Conservation (phyloP, 768 basidiomycete species). For the Termitomyces sp. region DNA sequence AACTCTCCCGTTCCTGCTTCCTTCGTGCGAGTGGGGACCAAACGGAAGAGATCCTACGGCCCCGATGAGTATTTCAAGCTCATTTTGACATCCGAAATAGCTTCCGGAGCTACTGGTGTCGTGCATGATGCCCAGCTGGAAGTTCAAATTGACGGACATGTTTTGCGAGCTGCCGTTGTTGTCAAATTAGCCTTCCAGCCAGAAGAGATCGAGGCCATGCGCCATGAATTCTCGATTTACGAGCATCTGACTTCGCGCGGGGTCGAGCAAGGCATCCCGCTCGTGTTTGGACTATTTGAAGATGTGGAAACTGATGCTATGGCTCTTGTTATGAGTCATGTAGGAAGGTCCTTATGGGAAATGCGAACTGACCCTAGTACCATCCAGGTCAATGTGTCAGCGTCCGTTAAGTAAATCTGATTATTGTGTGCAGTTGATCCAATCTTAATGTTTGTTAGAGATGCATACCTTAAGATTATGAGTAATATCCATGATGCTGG, state of each 20-base stretch:
- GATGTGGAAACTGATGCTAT: conserved; percentile 13
- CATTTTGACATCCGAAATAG: conserved; percentile 13
- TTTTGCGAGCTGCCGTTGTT: conserved; percentile 3
- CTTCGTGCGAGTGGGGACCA: conserved; percentile 8
- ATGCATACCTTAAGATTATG: conserved; percentile 5
- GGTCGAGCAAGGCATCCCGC: conserved; percentile 13
- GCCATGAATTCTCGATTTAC: conserved; percentile 16
- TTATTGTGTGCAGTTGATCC: background rate
- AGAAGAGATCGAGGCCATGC: conserved; percentile 11
- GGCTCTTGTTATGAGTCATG: conserved; percentile 17
- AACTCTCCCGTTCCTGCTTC: conserved; percentile 13
- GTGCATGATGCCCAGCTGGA: conserved; percentile 10
- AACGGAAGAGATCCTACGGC: conserved; percentile 3
- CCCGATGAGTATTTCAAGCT: conserved; percentile 9
- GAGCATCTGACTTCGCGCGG: background rate
- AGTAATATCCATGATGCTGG: conserved; percentile 11
- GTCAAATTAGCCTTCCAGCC: conserved; percentile 16
- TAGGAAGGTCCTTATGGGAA: conserved; percentile 6
- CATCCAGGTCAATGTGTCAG: background rate
- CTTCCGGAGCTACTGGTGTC: conserved; percentile 10
- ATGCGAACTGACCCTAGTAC: background rate
- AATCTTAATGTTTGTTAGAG: background rate
- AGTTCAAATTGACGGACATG: background rate
- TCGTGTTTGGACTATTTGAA: conserved; percentile 14
- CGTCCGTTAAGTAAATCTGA: conserved; percentile 3